These are phyloP conservation scores for Zopfia rhizophila DNA, from an alignment of 2,329 filamentous ascomycete genomes.

Conservation along the genomic window DNA sequence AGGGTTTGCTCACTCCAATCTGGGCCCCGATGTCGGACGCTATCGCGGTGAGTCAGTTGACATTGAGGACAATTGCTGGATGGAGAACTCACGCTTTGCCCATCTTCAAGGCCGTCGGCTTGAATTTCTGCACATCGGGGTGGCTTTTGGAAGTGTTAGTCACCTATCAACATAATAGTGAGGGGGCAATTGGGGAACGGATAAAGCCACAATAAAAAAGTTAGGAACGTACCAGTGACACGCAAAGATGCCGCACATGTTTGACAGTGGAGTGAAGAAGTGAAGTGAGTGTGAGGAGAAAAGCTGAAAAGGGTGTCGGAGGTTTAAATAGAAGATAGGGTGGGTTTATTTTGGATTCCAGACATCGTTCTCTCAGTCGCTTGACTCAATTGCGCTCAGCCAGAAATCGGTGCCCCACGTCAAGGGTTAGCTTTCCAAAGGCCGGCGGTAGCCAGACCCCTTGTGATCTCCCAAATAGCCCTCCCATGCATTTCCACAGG, in stretches of 20 bases:
- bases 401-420: constrained; percentile 29
- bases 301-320: constrained; percentile 7
- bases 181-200: constrained; percentile 38
- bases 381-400: constrained; percentile 36
- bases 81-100: constrained; percentile 81
- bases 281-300: constrained; percentile 17
- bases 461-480: constrained; percentile 15
- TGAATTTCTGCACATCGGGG: constrained; percentile 95
- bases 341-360: constrained; percentile 18
- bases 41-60: constrained; percentile 58
- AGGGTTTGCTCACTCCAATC: constrained; percentile 86
- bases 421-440: constrained; percentile 2
- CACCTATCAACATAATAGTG: constrained; percentile 30
- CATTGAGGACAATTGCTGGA: constrained; percentile 3
- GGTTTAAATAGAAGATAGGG: constrained; percentile 31
- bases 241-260: constrained; percentile 97
- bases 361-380: constrained; percentile 35
- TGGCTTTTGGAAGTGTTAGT: constrained; percentile 65
- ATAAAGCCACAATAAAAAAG: constrained; percentile 24
- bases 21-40: constrained; percentile 93
- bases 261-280: constrained; percentile 49
- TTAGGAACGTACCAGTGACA: constrained; percentile 76
- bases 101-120: constrained; percentile 91
- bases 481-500: neutral
- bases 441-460: constrained; percentile 11